Conservation (phyloP, 1,284 basidiomycete genomes). For the Sporisorium iseilematis-ciliati region DNA sequence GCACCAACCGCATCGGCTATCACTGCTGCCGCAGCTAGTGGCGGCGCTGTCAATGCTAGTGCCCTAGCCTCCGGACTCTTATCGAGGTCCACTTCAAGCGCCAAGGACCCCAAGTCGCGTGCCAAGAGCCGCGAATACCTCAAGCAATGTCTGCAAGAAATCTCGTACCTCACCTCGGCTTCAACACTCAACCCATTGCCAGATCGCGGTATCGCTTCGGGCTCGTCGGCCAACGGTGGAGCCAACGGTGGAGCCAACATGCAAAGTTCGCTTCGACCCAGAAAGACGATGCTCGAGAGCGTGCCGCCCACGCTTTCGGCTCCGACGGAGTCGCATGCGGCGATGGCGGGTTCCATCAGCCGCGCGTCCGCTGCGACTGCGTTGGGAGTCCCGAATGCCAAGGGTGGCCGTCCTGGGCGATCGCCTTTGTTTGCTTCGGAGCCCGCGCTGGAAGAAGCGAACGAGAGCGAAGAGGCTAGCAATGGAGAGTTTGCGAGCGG, state of each 20-base stretch:
- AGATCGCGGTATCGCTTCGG: slow-evolving; percentile 46
- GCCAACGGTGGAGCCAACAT: no score
- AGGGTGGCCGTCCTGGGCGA: slow-evolving; percentile 38
- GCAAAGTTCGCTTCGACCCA: slow-evolving; percentile 41
- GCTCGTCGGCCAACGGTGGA: slow-evolving; percentile 27
- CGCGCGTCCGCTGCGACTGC: slow-evolving; percentile 32
- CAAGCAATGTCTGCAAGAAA: slow-evolving; percentile 98
- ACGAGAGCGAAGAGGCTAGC: slow-evolving; percentile 26
- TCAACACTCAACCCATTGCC: slow-evolving; percentile 93
- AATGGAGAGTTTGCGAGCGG: slow-evolving; percentile 1
- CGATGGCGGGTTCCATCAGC: slow-evolving; percentile 35
- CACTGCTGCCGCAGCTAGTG: slow-evolving; percentile 13
- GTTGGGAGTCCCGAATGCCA: slow-evolving; percentile 34
- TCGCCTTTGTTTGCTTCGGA: slow-evolving; percentile 52
- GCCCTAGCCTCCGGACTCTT: slow-evolving; percentile 29
- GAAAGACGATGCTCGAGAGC: slow-evolving; percentile 55
- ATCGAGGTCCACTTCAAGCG: slow-evolving; percentile 67
- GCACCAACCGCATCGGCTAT: slow-evolving; percentile 25
- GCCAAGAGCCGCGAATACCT: slow-evolving; percentile 95
- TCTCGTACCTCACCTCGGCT: slow-evolving; percentile 94
- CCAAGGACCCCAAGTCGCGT: slow-evolving; percentile 90
- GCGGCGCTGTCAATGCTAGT: slow-evolving; percentile 25
- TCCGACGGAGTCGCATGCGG: slow-evolving; percentile 32
- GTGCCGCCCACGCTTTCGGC: slow-evolving; percentile 40
- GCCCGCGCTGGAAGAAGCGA: slow-evolving; percentile 37